Evolutionary conservation across 257 asterid genomes (phyloP), one percentile per base, ranked within the genome.

Genomic region (Misopates orontium): DNA sequence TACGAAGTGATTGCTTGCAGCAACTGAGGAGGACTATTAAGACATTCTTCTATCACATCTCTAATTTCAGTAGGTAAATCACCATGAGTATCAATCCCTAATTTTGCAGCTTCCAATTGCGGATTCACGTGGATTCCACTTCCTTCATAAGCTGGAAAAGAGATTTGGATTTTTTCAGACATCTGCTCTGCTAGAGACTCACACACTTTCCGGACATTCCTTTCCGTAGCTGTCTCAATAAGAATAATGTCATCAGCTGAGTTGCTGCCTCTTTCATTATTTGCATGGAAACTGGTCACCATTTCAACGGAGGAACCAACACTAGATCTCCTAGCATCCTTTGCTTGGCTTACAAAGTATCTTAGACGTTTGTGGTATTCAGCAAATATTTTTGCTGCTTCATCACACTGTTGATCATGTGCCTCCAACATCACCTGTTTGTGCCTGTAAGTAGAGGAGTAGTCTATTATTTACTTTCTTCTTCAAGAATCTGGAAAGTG

Each of bases 131-230:
- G 98, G 76, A 87, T 82, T 47, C 93, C 98, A 62, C 65, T 80
- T 71, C 98, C 99, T 83, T 94, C 98, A 68, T 86, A 88, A 71
- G 98, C 96, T 57, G 99, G 99, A 81, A 90, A 94, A 67, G 86
- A 70, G 81, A 73, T 78, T 57, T 77, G 86, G 53, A 94, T 88
- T 78, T 79, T 94, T 73, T 90, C 93, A 64, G 85, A 78, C 85
- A 86, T 83, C 70, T 76, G 84, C 74, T 57, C 60, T 20, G 95
- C 88, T 68, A 94, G 90, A 81, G 75, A 79, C 80, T 90, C 96
- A 77, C 99, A 94, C 45, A 89, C 93, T 78, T 80, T 90, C 59
- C 97, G 79, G 32, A 90, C 85, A 72, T 87, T 86, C 77, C 95
- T 87, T 79, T 94, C 97, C 82, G 85, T 77, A 2, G 84, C 64